phyloP scores from a whole-genome alignment of 805 yeast genomes.

The Huiozyma naganishii region DNA sequence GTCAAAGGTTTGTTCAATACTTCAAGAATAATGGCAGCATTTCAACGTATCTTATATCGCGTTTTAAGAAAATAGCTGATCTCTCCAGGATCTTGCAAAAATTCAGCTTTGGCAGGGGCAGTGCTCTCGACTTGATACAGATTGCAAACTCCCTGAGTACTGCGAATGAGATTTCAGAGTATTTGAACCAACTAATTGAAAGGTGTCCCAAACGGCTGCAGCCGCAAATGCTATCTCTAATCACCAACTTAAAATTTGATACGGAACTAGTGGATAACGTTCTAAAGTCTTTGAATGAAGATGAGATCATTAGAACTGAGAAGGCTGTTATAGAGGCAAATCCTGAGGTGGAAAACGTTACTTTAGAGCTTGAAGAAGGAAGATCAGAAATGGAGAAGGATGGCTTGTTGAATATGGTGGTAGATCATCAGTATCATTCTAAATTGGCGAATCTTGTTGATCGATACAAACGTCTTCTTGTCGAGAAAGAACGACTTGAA shows the following conservation, averaged over 20 bases:
- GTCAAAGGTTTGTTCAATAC: constrained; percentile 44
- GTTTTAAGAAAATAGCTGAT: constrained; percentile 42
- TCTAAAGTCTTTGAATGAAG: constrained; percentile 32
- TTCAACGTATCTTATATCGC: constrained; percentile 25
- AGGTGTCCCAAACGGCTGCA: constrained; percentile 18
- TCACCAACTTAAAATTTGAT: constrained; percentile 31
- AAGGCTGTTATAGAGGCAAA: not conserved
- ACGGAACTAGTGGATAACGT: constrained; percentile 34
- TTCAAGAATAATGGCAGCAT: constrained; percentile 28
- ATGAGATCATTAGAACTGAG: constrained; percentile 17
- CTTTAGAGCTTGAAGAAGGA: not conserved
- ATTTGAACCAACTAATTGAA: constrained; percentile 10
- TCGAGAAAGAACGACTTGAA: constrained; percentile 19
- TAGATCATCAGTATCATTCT: constrained; percentile 26
- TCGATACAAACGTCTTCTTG: constrained; percentile 19
- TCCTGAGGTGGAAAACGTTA: not conserved
- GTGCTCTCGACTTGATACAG: constrained; percentile 35
- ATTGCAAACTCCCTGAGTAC: constrained; percentile 33
- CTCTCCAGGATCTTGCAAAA: constrained; percentile 50
- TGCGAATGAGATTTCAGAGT: constrained; percentile 25
- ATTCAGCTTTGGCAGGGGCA: constrained; percentile 39
- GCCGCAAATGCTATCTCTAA: constrained; percentile 6
- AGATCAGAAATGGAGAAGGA: not conserved
- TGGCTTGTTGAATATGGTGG: constrained; percentile 12
- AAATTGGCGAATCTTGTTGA: constrained; percentile 29